A percentile compares a stretch with the other conserved stretches of the same genome.
These are phyloP conservation scores for Pseudotsuga menziesii DNA, from an alignment of 75 land plant genomes.

Conservation along the genomic window DNA sequence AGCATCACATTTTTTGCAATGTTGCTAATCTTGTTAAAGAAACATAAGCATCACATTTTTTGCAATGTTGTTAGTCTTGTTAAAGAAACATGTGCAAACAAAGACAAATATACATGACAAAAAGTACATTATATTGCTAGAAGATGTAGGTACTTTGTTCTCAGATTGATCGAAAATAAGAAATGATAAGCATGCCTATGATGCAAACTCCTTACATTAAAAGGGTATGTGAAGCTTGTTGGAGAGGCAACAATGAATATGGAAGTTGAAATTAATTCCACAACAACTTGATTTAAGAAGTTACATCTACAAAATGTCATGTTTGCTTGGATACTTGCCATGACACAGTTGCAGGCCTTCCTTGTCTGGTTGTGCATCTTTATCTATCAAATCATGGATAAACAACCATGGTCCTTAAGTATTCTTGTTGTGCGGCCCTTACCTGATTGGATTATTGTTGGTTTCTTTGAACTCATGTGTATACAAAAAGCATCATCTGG, in stretches of 20 bases:
- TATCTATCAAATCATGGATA: constrained; percentile 13
- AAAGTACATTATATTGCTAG: constrained; percentile 54
- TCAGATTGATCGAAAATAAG: constrained; percentile 23
- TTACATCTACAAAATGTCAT: constrained; percentile 64
- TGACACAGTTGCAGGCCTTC: constrained; percentile 74
- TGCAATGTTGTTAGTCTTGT: not conserved
- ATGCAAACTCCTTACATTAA: constrained; percentile 46
- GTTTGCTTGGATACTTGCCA: constrained; percentile 70
- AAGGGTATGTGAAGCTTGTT: constrained; percentile 86
- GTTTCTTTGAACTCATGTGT: no score
- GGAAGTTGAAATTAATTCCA: constrained; percentile 46
- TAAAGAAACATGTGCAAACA: constrained; percentile 18
- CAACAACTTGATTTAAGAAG: constrained; percentile 50
- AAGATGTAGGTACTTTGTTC: constrained; percentile 85
- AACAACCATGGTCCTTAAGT: no score
- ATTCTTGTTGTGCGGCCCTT: no score
- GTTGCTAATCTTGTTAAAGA: constrained; percentile 7
- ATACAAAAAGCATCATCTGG: no score
- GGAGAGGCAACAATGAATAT: constrained; percentile 65
- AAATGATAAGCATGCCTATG: constrained; percentile 22
- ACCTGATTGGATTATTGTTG: no score
- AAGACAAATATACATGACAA: constrained; percentile 16
- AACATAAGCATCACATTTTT: not conserved
- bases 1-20: no score
- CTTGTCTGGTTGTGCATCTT: constrained; percentile 59